phyloP scores from a whole-genome alignment of 1,284 basidiomycete genomes.

The Rhizopogon parksii region DNA sequence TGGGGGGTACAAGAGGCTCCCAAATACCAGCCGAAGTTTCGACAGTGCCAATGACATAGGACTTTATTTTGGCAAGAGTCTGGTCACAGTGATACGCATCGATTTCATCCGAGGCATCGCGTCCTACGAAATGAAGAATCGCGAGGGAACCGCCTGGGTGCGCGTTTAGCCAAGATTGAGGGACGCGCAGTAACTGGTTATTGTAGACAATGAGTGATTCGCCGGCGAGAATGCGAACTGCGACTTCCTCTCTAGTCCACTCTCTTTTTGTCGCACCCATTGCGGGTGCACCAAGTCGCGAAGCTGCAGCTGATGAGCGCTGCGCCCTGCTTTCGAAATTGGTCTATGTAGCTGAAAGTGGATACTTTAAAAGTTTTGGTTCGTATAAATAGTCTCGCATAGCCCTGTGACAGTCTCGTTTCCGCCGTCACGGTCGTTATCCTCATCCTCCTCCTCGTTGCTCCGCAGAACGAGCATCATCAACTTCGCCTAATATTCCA shows the following conservation, averaged over 20 bases:
- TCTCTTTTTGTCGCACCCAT: slow-evolving; percentile 26
- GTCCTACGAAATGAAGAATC: slow-evolving; percentile 92
- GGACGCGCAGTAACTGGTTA: slow-evolving; percentile 75
- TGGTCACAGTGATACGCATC: slow-evolving; percentile 81
- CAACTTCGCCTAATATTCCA: slow-evolving; percentile 2
- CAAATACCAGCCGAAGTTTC: slow-evolving; percentile 55
- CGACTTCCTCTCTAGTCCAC: slow-evolving; percentile 56
- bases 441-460: slow-evolving; percentile 5
- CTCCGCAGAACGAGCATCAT: slow-evolving; percentile 4
- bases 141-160: slow-evolving; percentile 91
- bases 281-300: not conserved
- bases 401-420: slow-evolving; percentile 2
- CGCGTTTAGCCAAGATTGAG: slow-evolving; percentile 71
- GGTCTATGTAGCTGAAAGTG: not conserved
- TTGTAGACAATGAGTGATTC: slow-evolving; percentile 78
- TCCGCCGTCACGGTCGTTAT: slow-evolving; percentile 1
- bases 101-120: slow-evolving; percentile 93
- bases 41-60: slow-evolving; percentile 74
- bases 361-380: not conserved
- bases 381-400: slow-evolving; percentile 7
- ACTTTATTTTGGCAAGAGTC: slow-evolving; percentile 59
- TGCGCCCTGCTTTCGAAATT: not conserved
- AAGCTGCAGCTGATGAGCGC: too few relatives aligned
- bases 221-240: slow-evolving; percentile 66
- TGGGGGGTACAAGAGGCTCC: slow-evolving; percentile 82